These are phyloP conservation scores for Mucor saturninus DNA, from an alignment of 371 early-diverging fungal species.

Conservation along the genomic window DNA sequence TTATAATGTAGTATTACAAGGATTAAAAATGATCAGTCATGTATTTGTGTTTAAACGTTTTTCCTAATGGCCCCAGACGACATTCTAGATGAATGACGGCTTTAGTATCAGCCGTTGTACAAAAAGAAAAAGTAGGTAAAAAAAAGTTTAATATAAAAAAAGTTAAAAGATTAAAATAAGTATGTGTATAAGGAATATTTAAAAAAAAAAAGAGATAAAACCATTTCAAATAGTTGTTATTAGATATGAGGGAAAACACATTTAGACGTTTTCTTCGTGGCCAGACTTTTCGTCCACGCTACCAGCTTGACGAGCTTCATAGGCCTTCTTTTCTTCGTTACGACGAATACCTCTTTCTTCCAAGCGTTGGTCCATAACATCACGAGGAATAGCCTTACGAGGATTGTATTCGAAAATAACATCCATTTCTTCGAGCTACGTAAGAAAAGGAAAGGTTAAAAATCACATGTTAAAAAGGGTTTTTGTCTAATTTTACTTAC, in stretches of 20 bases:
- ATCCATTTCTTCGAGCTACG: slow-evolving; percentile 50
- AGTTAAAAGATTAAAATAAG: not conserved
- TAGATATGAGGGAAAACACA: not conserved
- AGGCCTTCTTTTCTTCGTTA: not conserved
- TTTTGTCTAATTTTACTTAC: slow-evolving; percentile 21
- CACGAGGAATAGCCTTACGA: slow-evolving; percentile 38
- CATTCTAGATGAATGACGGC: too few species aligned
- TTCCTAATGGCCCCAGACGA: too few species aligned
- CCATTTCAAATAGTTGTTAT: not conserved
- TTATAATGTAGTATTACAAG: too few species aligned
- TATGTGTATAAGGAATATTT: too few species aligned
- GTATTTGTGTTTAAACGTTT: too few species aligned
- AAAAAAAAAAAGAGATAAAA: not conserved
- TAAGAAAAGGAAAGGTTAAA: not conserved
- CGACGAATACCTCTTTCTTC: slow-evolving; percentile 25
- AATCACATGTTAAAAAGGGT: not conserved
- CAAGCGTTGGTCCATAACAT: slow-evolving; percentile 31
- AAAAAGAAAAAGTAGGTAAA: too few species aligned
- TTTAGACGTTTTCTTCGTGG: not conserved
- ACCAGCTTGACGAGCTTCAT: not conserved
- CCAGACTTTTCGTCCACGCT: not conserved
- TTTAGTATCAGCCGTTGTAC: too few species aligned
- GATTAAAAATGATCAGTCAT: too few species aligned
- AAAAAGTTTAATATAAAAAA: too few species aligned
- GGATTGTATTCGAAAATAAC: slow-evolving; percentile 41